Percentiles rank a stretch among this genome's conserved stretches.
phyloP scores from a whole-genome alignment of 1,284 basidiomycete genomes.

The Cryptococcus sp. region DNA sequence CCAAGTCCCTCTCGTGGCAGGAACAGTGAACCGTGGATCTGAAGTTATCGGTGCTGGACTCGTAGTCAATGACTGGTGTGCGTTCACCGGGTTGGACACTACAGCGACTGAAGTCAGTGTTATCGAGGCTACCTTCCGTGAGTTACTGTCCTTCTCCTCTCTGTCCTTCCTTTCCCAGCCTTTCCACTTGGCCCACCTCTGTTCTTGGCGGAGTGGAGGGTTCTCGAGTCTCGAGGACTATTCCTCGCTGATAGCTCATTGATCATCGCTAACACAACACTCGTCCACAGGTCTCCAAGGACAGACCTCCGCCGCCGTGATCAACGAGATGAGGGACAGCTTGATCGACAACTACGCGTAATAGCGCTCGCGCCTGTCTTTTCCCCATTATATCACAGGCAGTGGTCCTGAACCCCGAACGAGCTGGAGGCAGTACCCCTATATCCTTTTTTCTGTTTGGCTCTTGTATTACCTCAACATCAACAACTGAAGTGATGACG shows the following conservation, averaged over 20 bases:
- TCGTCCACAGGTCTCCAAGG: conserved; percentile 74
- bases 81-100: conserved; percentile 93
- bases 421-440: not conserved
- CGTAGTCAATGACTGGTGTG: conserved; percentile 99
- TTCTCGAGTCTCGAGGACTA: not conserved
- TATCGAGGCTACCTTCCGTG: conserved; percentile 96
- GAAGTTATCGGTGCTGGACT: conserved; percentile 97
- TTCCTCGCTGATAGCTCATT: not conserved
- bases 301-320: conserved; percentile 78
- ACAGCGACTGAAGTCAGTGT: conserved; percentile 98
- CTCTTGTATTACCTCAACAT: too few relatives aligned
- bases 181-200: not conserved
- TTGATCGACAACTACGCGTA: conserved; percentile 93
- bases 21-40: conserved; percentile 96
- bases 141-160: conserved; percentile 41
- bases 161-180: conserved; percentile 5
- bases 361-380: not conserved
- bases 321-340: conserved; percentile 91
- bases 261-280: not conserved
- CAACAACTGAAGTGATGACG: too few relatives aligned
- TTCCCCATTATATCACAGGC: too few relatives aligned
- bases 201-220: not conserved
- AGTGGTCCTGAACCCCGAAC: not conserved
- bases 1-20: conserved; percentile 93
- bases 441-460: too few relatives aligned